phyloP scores from a whole-genome alignment of 176 grass and related monocot genomes.

The Musa beccarii region DNA sequence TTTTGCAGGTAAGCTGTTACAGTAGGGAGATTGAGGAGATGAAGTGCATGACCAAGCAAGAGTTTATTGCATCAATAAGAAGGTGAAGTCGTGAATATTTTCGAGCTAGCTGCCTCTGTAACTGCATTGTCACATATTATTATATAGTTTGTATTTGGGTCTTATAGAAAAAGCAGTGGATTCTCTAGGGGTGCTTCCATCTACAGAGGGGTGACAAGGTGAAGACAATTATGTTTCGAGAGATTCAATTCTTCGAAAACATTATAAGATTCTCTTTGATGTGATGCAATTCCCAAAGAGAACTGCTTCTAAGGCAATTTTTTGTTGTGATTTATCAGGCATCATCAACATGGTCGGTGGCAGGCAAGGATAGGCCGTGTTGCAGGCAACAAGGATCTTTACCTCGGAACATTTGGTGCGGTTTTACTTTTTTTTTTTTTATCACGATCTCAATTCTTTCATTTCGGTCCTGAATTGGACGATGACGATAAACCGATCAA shows the following conservation, averaged over 20 bases:
- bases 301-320: background rate
- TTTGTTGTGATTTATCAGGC: conserved; percentile 31
- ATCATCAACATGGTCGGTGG: conserved; percentile 93
- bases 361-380: conserved; percentile 96
- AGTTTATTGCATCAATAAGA: conserved; percentile 75
- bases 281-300: too few species aligned
- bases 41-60: conserved; percentile 65
- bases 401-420: conserved; percentile 88
- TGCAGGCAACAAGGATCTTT: conserved; percentile 95
- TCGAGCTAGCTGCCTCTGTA: conserved; percentile 8
- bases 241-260: background rate
- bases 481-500: background rate
- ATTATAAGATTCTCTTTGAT: too few species aligned
- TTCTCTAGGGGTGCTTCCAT: conserved; percentile 91
- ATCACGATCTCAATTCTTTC: background rate
- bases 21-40: conserved; percentile 68
- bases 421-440: too few species aligned
- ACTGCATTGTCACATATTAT: conserved; percentile 9
- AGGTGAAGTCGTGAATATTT: conserved; percentile 28
- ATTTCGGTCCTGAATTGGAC: background rate
- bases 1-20: conserved; percentile 51
- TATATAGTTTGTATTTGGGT: background rate
- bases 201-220: conserved; percentile 73
- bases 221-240: background rate
- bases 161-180: conserved; percentile 75